Evolutionary conservation across 164 flowering plant genomes (phyloP), one percentile per base, ranked within the genome.

Genomic region (Vitis rupestris): DNA sequence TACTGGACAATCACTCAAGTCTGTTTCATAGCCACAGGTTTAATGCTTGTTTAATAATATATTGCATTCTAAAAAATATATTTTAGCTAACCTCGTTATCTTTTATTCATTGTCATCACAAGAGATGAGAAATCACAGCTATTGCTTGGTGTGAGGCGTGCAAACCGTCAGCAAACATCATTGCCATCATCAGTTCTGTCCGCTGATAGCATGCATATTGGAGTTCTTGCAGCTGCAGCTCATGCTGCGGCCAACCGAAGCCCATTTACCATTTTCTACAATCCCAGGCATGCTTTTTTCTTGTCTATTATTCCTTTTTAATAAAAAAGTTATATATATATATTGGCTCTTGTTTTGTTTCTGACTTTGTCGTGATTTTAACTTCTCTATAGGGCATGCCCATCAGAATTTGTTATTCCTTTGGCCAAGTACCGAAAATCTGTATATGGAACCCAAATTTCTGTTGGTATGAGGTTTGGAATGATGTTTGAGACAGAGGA

Each of bases 401-500:
- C 97, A 17, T 84, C 98, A 14, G 97, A 94, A 61, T 96, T 96
- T 81, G 93, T 96, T 19, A 82, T 96, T 76, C 93, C 97, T 29
- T 68, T 91, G 68, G 71, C 81, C 13, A 93, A 82, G 77, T 90
- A 76, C 77, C 81, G 92, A 48, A 96, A 94, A 78, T 75, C 95
- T 66, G 82, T 90, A 10, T 88, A 79, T 72, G 89, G 93, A 49
- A 83, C 91, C 31, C 97, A 92, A 50, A 76, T 90, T 53, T 89
- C 99, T 11, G 80, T 83, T 69, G 99, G 98, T 47, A 88, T 94
- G 98, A 92, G 99, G 78, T 96, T 93, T 69, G 99, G 97, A 27
- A 96, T 96, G 98, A 93, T 95, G 99, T 93, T 95, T 86, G 99
- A 95, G 75, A 93, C 97, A 10, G 99, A 93, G 75, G 99, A 96